phyloP scores from a whole-genome alignment of 2,329 filamentous ascomycete genomes.

The Ophiostoma ips region DNA sequence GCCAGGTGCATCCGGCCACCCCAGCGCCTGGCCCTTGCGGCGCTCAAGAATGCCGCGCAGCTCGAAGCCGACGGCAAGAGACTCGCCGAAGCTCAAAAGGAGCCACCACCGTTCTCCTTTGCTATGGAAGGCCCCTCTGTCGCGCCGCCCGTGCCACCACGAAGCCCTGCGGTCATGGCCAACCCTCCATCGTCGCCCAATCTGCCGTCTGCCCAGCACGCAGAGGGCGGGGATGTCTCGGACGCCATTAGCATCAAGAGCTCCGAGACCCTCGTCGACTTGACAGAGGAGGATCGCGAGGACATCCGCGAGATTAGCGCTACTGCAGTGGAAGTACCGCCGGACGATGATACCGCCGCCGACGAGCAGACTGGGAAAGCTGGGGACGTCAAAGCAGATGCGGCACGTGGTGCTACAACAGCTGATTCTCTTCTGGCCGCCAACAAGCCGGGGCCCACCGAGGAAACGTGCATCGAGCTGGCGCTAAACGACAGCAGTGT shows the following conservation, averaged over 20 bases:
- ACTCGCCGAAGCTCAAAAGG: background rate
- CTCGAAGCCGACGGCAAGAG: conserved; percentile 12
- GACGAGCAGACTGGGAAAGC: background rate
- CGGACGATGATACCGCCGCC: too few species aligned
- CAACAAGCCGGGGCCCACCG: conserved; percentile 15
- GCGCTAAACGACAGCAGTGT: conserved; percentile 32
- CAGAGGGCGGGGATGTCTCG: conserved; percentile 17
- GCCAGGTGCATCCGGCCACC: conserved; percentile 53
- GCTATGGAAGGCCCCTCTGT: conserved; percentile 10
- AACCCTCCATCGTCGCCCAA: background rate
- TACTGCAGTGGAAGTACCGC: too few species aligned
- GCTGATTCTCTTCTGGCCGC: too few species aligned
- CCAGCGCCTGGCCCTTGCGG: conserved; percentile 65
- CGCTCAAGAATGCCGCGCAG: conserved; percentile 36
- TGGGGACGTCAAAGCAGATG: background rate
- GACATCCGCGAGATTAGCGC: background rate
- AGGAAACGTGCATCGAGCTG: conserved; percentile 30
- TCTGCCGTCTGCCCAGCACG: conserved; percentile 11
- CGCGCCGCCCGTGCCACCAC: conserved; percentile 19
- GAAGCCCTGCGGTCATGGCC: background rate
- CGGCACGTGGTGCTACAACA: too few species aligned
- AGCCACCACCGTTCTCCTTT: background rate
- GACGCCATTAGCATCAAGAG: conserved; percentile 35
- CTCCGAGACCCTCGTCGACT: conserved; percentile 38
- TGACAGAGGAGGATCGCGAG: conserved; percentile 11